These are phyloP conservation scores for Boletus reticuloceps DNA, from an alignment of 768 basidiomycete species.

Conservation along the genomic window DNA sequence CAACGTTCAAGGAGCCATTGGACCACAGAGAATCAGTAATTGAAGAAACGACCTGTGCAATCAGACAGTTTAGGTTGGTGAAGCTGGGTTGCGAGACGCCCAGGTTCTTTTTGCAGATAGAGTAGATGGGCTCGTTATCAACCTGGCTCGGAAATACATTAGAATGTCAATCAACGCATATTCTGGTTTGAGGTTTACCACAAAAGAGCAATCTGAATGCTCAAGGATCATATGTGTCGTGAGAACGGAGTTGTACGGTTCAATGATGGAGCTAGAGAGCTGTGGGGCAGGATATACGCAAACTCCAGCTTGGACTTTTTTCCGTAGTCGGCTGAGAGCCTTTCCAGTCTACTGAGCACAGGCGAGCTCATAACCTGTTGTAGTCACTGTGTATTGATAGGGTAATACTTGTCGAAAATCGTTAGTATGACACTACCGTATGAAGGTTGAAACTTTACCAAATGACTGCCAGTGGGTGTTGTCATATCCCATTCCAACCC, in stretches of 20 bases:
- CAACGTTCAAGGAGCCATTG: slow-evolving; percentile 96
- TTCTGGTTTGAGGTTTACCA: slow-evolving; percentile 50
- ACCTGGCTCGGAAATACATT: slow-evolving; percentile 49
- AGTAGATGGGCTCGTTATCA: slow-evolving; percentile 99
- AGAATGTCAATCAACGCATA: not conserved
- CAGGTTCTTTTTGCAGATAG: slow-evolving; percentile 97
- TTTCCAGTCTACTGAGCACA: slow-evolving; percentile 54
- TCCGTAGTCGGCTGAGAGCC: slow-evolving; percentile 97
- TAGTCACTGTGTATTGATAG: too few relatives aligned
- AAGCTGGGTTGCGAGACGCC: slow-evolving; percentile 84
- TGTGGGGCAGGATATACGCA: slow-evolving; percentile 96
- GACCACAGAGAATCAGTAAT: slow-evolving; percentile 97
- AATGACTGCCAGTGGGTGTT: too few relatives aligned
- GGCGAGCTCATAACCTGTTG: too few relatives aligned
- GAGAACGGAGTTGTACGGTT: slow-evolving; percentile 97
- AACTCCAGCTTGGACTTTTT: slow-evolving; percentile 99
- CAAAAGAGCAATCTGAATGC: slow-evolving; percentile 99
- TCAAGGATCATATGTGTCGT: slow-evolving; percentile 99
- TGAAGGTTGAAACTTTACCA: too few relatives aligned
- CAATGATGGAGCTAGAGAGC: slow-evolving; percentile 93
- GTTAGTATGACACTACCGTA: too few relatives aligned
- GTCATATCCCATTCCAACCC: too few relatives aligned
- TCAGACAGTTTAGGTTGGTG: slow-evolving; percentile 92
- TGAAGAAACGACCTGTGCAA: slow-evolving; percentile 98
- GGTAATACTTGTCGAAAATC: too few relatives aligned